A percentile compares a stretch with the other conserved stretches of the same genome.
Evolutionary conservation across 2,329 filamentous ascomycete genomes (phyloP).

Genomic region (Xylariomycetidae sp.): DNA sequence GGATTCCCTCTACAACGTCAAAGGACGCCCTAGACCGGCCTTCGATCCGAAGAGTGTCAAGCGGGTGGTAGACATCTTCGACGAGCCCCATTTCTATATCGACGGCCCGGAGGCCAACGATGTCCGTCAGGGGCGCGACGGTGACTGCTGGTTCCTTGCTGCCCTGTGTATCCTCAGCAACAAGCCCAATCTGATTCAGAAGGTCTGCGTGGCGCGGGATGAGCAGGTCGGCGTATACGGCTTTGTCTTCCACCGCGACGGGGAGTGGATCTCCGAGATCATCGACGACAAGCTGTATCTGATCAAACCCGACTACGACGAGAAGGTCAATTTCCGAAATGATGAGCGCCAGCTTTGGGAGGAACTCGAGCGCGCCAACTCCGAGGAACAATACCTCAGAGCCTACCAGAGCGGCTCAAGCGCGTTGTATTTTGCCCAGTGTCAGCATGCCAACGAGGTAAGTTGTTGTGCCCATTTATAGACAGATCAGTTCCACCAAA

Average conservation of each 20-base stretch:
- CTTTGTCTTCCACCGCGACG: slow-evolving; percentile 77
- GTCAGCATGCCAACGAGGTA: slow-evolving; percentile 61
- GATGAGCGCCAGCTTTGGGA: slow-evolving; percentile 41
- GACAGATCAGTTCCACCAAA: no score
- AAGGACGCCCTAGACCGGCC: slow-evolving; percentile 9
- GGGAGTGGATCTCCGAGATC: slow-evolving; percentile 61
- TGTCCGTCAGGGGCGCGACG: slow-evolving; percentile 69
- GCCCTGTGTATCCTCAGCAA: slow-evolving; percentile 72
- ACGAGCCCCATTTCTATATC: slow-evolving; percentile 68
- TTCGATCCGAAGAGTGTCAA: slow-evolving; percentile 54
- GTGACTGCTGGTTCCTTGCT: slow-evolving; percentile 84
- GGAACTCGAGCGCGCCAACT: slow-evolving; percentile 42
- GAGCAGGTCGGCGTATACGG: slow-evolving; percentile 75
- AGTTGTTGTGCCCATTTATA: no score
- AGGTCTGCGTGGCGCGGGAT: slow-evolving; percentile 66
- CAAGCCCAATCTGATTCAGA: slow-evolving; percentile 64
- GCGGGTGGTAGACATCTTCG: slow-evolving; percentile 69
- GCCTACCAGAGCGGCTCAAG: slow-evolving; percentile 62
- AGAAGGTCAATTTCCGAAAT: no score
- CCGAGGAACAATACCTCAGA: slow-evolving; percentile 54
- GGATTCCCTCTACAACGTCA: slow-evolving; percentile 35
- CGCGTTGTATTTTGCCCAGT: slow-evolving; percentile 66
- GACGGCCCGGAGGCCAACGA: slow-evolving; percentile 72
- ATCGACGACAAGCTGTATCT: slow-evolving; percentile 54
- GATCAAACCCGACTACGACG: slow-evolving; percentile 56